phyloP scores from a whole-genome alignment of 805 yeast species.

The Teunomyces kruisii region DNA sequence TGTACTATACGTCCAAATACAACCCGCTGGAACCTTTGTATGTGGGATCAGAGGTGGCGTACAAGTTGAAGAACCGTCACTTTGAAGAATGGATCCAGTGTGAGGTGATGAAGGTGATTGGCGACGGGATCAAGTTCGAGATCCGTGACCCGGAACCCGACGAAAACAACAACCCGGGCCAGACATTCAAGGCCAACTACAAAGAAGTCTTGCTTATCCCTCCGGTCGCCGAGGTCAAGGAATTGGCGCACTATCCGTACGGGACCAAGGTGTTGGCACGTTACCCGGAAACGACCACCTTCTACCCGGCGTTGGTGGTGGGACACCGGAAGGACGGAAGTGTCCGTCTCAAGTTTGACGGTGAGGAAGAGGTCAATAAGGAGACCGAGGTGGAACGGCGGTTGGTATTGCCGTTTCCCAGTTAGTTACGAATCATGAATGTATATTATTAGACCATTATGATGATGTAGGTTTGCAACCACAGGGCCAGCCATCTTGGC shows the following conservation, averaged over 20 bases:
- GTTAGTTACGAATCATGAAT: constrained; percentile 4
- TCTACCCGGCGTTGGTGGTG: constrained; percentile 90
- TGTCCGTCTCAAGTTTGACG: constrained; percentile 84
- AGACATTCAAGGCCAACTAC: constrained; percentile 76
- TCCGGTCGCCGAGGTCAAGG: constrained; percentile 41
- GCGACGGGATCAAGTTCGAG: constrained; percentile 73
- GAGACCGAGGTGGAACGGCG: constrained; percentile 90
- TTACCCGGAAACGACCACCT: constrained; percentile 97
- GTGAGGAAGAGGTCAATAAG: constrained; percentile 94
- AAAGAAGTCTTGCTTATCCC: constrained; percentile 79
- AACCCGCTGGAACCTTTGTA: constrained; percentile 58
- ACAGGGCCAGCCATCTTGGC: too few species aligned
- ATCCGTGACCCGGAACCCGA: constrained; percentile 99
- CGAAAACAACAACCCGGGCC: constrained; percentile 86
- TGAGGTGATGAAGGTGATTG: constrained; percentile 73
- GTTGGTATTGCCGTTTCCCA: constrained; percentile 75
- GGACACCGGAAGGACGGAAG: constrained; percentile 73
- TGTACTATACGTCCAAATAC: constrained; percentile 52
- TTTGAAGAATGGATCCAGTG: constrained; percentile 97
- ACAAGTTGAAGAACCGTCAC: constrained; percentile 65
- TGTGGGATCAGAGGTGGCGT: constrained; percentile 85
- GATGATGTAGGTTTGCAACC: too few species aligned
- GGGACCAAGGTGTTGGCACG: constrained; percentile 86
- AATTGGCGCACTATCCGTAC: constrained; percentile 57
- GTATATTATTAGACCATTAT: neutral